Base-by-base conservation (phyloP, 331 rosid species). In the Prunus yedoensis region DNA sequence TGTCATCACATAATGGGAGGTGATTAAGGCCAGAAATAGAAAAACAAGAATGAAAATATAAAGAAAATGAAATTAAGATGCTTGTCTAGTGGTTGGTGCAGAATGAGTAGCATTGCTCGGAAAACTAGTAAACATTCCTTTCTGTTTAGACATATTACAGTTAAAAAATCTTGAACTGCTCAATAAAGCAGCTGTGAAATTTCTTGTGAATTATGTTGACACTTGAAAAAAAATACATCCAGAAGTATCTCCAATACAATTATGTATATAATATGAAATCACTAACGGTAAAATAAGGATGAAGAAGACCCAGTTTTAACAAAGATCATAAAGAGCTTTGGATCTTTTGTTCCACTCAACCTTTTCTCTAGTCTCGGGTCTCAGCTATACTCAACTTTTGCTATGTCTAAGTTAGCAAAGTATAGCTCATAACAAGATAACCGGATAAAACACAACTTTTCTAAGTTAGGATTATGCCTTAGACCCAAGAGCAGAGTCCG, bases 1-100 rank as follows among this genome's bases (percentile, higher is more conserved):
- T 70, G 77, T 46, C 73, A 56, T 14, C 47, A 64, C 43, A 81
- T 20, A 23, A 68, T 35, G 8, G 60, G 27, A 77, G 57, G 28
- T 25, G 51, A 53, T 51, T 32, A 68, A 13, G 2, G 46, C 27
- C 54, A 53, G 38, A 35, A 25, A 17, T 23, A 3, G 30, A 60
- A 13, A 8, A 14, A 28, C 47, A 20, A 49, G 23, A 1, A 0
- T 16, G 4, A 12, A 53, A 32, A 15, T 18, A 11, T 17, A 16
- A 12, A 58, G 5, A 38, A 14, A 2, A 71, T 1, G 4, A n/a
- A 53, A 32, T 35, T 15, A 20, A 51, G 46, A 10, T 71, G 20
- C 74, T 35, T 32, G 52, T 35, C 51, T n/a, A 54, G 15, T 32
- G 13, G 65, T 13, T 53, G 14, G 3, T 35, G 50, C 21, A 30